phyloP scores from a whole-genome alignment of 352 stramenopile genomes.

The Phytophthora fragariaefolia region DNA sequence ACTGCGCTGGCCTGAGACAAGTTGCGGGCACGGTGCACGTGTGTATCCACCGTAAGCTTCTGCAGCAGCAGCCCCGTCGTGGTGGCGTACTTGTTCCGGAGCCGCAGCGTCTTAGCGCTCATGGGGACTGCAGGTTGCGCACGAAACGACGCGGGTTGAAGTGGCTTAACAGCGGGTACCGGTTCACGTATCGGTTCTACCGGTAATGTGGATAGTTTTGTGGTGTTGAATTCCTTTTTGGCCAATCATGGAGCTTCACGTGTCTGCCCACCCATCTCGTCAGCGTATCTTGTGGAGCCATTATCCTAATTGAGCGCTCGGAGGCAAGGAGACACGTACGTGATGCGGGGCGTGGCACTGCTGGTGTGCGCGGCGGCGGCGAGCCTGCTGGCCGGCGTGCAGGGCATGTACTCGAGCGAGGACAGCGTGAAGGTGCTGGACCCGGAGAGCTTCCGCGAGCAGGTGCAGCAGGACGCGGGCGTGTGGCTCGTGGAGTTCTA shows the following conservation, averaged over 20 bases:
- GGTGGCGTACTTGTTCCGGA: conserved; percentile 18
- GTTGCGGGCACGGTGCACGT: conserved; percentile 12
- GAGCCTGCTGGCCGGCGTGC: conserved; percentile 41
- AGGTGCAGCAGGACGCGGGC: conserved; percentile 72
- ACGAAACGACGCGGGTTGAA: too few species aligned
- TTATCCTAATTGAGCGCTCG: conserved; percentile 22
- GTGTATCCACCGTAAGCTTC: conserved; percentile 21
- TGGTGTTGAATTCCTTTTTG: conserved; percentile 13
- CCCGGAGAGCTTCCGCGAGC: conserved; percentile 69
- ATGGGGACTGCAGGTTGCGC: conserved; percentile 15
- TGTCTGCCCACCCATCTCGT: conserved; percentile 16
- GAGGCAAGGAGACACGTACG: not conserved
- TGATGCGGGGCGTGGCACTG: conserved; percentile 29
- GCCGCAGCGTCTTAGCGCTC: conserved; percentile 25
- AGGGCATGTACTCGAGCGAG: conserved; percentile 70
- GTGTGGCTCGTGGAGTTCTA: conserved; percentile 97
- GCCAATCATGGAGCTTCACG: conserved; percentile 38
- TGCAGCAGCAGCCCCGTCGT: conserved; percentile 30
- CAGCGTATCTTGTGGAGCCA: conserved; percentile 16
- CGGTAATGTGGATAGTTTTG: not conserved
- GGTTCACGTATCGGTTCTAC: conserved; percentile 1
- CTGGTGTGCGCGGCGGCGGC: conserved; percentile 37
- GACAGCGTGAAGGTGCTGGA: conserved; percentile 79
- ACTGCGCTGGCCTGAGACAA: conserved; percentile 6
- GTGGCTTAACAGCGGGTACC: not conserved